Evolutionary conservation across 768 basidiomycete species (phyloP).

Genomic region (Saitozyma sp.): DNA sequence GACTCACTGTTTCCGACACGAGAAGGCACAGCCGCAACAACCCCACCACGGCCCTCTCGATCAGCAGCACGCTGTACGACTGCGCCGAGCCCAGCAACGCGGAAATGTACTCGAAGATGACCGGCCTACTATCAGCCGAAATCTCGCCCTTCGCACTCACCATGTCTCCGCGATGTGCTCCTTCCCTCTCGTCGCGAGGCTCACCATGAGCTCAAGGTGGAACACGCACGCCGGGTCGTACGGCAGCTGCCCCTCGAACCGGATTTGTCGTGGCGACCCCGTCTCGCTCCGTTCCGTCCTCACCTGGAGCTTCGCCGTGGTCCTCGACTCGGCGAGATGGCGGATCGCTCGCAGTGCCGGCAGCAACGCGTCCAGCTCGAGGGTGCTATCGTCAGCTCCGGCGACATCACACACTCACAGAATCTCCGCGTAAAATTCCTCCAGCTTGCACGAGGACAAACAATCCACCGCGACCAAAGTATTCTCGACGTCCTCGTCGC

Average conservation of each 20-base stretch:
- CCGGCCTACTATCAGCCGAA: conserved; percentile 65
- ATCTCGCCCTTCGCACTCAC: conserved; percentile 56
- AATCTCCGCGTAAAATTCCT: conserved; percentile 91
- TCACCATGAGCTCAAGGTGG: conserved; percentile 91
- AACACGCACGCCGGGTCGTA: conserved; percentile 96
- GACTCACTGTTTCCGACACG: conserved; percentile 71
- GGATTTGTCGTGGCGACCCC: conserved; percentile 23
- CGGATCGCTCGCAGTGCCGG: conserved; percentile 84
- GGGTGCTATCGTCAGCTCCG: conserved; percentile 59
- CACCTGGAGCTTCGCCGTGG: conserved; percentile 61
- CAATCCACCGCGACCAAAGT: conserved; percentile 95
- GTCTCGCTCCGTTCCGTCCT: conserved; percentile 28
- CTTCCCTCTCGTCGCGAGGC: conserved; percentile 74
- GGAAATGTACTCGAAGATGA: conserved; percentile 89
- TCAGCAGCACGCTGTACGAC: conserved; percentile 84
- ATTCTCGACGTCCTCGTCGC: conserved; percentile 84
- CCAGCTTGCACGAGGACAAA: conserved; percentile 85
- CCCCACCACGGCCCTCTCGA: conserved; percentile 89
- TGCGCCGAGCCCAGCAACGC: conserved; percentile 71
- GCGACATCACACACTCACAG: conserved; percentile 61
- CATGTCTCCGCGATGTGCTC: conserved; percentile 84
- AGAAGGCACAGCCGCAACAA: conserved; percentile 80
- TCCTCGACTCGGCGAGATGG: conserved; percentile 84
- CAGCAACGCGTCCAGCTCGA: conserved; percentile 74
- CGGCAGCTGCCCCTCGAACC: conserved; percentile 61